Evolutionary conservation across 768 basidiomycete genomes (phyloP), one percentile per base, ranked within the genome.

Genomic region (Kwoniella europaea): DNA sequence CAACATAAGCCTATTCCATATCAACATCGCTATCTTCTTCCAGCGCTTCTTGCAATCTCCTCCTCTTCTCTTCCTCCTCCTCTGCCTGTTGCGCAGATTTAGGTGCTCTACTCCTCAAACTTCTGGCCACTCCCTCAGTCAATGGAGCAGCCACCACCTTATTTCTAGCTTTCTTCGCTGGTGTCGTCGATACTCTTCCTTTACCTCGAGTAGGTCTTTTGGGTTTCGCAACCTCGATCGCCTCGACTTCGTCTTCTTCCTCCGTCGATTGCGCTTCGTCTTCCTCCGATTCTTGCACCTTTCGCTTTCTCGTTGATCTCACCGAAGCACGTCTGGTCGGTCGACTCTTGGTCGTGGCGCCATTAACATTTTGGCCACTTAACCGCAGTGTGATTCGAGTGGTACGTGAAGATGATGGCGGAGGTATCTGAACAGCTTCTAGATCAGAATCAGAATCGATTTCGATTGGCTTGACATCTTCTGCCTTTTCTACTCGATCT

Each of bases 51-150:
- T 24, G 53, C 54, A 71, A 3, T 50, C 56, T 71, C 41, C n/a
- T 22, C 27, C 65, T 60, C 50, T 57, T 61, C 24, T 66, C 69
- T 22, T 64, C 52, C 42, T 71, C 69, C 18, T 65, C 58, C 44
- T 55, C 22, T 29, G 22, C 42, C 52, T 71, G 57, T 44, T 60
- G 29, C 2, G 69, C 69, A 54, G 29, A 53, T 29, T 66, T 71
- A n/a, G 69, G 69, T 20, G 57, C 58, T 20, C 69, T 60, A 62
- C 64, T 65, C 46, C 69, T 60, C 43, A 71, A 41, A 56, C 69
- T 71, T 43, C 69, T 64, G 1, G 62, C 56, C 43, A 64, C 41
- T 1, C 63, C 63, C 53, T 52, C 56, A 1, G 50, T 50, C 1
- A 56, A 5, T 24, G 61, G 20, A 2, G 54, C 4, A 27, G 68